phyloP scores from a whole-genome alignment of 2,329 filamentous ascomycete species.

The Apiospora sp. region DNA sequence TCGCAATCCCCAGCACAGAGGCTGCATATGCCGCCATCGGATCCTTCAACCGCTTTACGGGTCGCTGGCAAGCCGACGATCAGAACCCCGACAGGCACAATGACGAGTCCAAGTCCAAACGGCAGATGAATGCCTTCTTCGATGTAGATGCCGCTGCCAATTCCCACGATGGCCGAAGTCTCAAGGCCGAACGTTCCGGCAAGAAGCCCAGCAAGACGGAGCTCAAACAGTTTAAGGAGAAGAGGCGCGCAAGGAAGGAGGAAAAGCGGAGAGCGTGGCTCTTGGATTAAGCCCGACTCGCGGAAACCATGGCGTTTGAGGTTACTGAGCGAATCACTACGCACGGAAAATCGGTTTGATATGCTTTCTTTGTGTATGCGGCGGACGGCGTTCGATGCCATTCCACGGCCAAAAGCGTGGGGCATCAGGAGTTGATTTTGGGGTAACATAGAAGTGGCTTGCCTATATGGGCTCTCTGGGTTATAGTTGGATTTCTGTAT shows the following conservation, averaged over 20 bases:
- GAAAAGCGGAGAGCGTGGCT: conserved; percentile 94
- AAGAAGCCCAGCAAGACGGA: conserved; percentile 88
- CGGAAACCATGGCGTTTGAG: not conserved
- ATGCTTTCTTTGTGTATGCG: not conserved
- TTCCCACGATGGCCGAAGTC: conserved; percentile 84
- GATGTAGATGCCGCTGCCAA: conserved; percentile 96
- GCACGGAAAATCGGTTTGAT: not conserved
- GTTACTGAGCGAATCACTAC: not conserved
- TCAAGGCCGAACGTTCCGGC: conserved; percentile 87
- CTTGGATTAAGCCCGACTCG: conserved; percentile 65
- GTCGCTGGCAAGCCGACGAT: conserved; percentile 76
- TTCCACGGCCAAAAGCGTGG: not conserved
- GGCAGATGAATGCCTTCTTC: conserved; percentile 95
- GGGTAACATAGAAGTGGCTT: not conserved
- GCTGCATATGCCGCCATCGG: conserved; percentile 71
- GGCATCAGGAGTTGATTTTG: not conserved
- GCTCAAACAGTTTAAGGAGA: conserved; percentile 90
- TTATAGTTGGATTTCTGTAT: not conserved
- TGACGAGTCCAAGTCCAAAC: conserved; percentile 84
- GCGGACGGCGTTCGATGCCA: conserved; percentile 4
- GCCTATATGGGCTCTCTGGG: not conserved
- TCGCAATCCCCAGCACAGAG: conserved; percentile 43
- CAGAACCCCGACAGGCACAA: conserved; percentile 78
- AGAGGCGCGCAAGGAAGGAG: conserved; percentile 87
- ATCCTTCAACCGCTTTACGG: conserved; percentile 91